These are phyloP conservation scores for Grosmannia penicillata DNA, from an alignment of 2,329 filamentous ascomycete genomes.

Conservation along the genomic window DNA sequence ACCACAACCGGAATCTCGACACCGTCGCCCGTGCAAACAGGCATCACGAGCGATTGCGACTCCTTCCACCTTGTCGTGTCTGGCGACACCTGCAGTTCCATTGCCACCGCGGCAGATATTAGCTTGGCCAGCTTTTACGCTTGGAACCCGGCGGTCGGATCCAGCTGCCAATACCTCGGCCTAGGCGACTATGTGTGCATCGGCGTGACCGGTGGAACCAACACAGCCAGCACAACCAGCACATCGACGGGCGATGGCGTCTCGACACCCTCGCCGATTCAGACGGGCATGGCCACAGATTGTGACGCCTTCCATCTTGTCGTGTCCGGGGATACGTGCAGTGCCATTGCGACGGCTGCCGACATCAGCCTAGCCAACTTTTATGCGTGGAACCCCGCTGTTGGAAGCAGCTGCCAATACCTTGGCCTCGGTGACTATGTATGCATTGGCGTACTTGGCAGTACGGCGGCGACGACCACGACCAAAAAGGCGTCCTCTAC, in stretches of 20 bases:
- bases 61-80: slow-evolving; percentile 1
- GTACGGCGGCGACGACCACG: not conserved
- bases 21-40: not conserved
- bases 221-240: not conserved
- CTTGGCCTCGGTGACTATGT: not conserved
- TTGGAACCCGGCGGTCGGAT: slow-evolving; percentile 4
- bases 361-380: slow-evolving; percentile 1
- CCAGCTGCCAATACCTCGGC: not conserved
- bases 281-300: slow-evolving; percentile 2
- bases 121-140: slow-evolving; percentile 1
- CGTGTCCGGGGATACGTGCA: slow-evolving; percentile 3
- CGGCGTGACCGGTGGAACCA: too few relatives aligned
- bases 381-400: slow-evolving; percentile 4
- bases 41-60: slow-evolving; percentile 4
- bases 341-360: not conserved
- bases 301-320: slow-evolving; percentile 5
- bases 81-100: slow-evolving; percentile 3
- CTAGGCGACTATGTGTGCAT: not conserved
- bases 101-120: not conserved
- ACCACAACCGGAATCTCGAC: not conserved
- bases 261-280: not conserved
- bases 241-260: not conserved
- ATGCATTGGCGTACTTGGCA: not conserved
- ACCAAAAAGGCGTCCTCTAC: too few relatives aligned
- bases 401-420: not conserved